Conservation (phyloP, 345 rosid genomes). For the Boechera divaricarpa region DNA sequence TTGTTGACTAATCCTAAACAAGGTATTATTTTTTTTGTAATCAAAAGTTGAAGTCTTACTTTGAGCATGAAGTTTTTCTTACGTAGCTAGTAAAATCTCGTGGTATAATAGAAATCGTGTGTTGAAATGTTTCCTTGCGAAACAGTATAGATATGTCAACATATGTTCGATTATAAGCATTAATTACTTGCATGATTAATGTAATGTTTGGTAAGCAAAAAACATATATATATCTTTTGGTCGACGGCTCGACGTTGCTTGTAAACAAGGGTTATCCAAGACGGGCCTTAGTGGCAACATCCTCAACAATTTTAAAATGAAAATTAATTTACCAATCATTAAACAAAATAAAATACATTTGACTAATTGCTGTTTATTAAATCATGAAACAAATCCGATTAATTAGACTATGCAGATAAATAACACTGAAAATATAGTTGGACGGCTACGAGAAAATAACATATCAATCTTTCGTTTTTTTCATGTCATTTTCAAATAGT, state of each 20-base stretch:
- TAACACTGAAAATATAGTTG: background rate
- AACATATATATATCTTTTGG: background rate
- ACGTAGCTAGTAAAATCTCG: conserved; percentile 25
- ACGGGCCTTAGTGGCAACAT: conserved; percentile 47
- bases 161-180: conserved; percentile 36
- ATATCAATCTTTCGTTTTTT: conserved; percentile 7
- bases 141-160: conserved; percentile 31
- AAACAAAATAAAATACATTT: background rate
- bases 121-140: conserved; percentile 12
- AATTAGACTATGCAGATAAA: conserved; percentile 10
- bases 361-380: conserved; percentile 6
- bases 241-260: conserved; percentile 41
- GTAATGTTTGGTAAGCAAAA: conserved; percentile 35
- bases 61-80: background rate
- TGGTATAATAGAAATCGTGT: conserved; percentile 26
- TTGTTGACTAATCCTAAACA: conserved; percentile 7
- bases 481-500: conserved; percentile 31
- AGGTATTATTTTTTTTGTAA: background rate
- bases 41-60: conserved; percentile 18
- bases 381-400: conserved; percentile 17
- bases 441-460: conserved; percentile 38
- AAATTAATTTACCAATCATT: conserved; percentile 23
- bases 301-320: conserved; percentile 26
- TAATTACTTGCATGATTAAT: conserved; percentile 42
- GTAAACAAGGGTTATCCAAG: conserved; percentile 42